phyloP scores from a whole-genome alignment of 2,329 filamentous ascomycete species.

The Verticillium albo-atrum region DNA sequence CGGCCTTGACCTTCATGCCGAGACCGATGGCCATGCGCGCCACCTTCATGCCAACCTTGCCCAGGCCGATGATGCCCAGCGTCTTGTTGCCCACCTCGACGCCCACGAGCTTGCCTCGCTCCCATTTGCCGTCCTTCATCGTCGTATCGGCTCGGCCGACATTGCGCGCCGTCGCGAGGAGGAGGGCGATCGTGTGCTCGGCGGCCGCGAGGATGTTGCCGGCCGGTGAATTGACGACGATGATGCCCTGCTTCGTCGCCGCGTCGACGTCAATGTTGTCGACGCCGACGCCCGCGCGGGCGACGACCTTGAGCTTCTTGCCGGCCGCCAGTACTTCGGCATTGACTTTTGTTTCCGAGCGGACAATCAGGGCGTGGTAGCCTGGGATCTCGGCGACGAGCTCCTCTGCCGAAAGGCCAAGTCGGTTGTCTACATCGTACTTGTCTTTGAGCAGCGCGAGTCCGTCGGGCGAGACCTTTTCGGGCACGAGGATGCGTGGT shows the following conservation, averaged over 20 bases:
- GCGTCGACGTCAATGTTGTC: slow-evolving; percentile 76
- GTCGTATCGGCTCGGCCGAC: slow-evolving; percentile 65
- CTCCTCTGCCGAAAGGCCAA: slow-evolving; percentile 57
- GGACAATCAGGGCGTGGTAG: slow-evolving; percentile 74
- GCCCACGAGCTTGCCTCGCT: slow-evolving; percentile 68
- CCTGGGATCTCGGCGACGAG: slow-evolving; percentile 62
- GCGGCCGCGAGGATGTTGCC: slow-evolving; percentile 80
- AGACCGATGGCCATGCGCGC: slow-evolving; percentile 74
- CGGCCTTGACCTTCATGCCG: slow-evolving; percentile 70
- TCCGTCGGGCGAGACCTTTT: slow-evolving; percentile 77
- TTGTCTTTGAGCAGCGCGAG: slow-evolving; percentile 61
- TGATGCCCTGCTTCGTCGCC: slow-evolving; percentile 68
- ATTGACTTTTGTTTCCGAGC: slow-evolving; percentile 79
- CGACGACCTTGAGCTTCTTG: slow-evolving; percentile 69
- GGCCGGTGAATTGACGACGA: slow-evolving; percentile 74
- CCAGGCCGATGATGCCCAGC: slow-evolving; percentile 71
- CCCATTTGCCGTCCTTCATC: slow-evolving; percentile 70
- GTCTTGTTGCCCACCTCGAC: slow-evolving; percentile 76
- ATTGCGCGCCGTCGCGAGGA: slow-evolving; percentile 71
- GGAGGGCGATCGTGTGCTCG: slow-evolving; percentile 70
- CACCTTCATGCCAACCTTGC: slow-evolving; percentile 80
- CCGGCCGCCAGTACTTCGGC: slow-evolving; percentile 61
- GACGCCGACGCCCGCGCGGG: slow-evolving; percentile 75
- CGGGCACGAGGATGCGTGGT: slow-evolving; percentile 63
- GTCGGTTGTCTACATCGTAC: slow-evolving; percentile 66